Conservation (phyloP, 257 asterid species). For the Forsythia suspensa region DNA sequence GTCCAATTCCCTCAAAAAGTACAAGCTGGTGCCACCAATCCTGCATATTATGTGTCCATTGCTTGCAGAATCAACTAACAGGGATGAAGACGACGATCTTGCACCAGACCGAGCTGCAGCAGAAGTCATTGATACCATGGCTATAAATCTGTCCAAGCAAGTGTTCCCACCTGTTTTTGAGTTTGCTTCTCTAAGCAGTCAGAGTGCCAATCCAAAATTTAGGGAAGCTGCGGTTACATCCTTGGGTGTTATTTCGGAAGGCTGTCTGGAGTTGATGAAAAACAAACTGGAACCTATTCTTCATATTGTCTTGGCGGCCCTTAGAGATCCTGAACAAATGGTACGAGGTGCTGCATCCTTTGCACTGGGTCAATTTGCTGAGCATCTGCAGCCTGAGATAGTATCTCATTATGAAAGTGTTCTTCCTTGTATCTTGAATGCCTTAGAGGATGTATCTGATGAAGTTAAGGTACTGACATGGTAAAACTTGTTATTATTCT, state of each 20-base stretch:
- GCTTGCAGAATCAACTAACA: conserved; percentile 79
- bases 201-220: conserved; percentile 83
- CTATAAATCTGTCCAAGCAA: conserved; percentile 76
- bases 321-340: conserved; percentile 97
- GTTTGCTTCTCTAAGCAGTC: conserved; percentile 89
- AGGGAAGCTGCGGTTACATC: conserved; percentile 99
- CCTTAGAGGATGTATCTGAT: conserved; percentile 92
- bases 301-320: conserved; percentile 76
- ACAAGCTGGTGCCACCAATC: conserved; percentile 92
- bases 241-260: conserved; percentile 92
- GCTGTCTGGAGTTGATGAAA: conserved; percentile 89
- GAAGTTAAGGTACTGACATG: conserved; percentile 80
- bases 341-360: conserved; percentile 99
- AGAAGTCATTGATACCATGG: conserved; percentile 98
- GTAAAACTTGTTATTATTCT: conserved; percentile 2
- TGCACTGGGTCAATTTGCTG: conserved; percentile 95
- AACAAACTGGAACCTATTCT: conserved; percentile 78
- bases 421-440: conserved; percentile 89
- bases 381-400: conserved; percentile 95
- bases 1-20: conserved; percentile 86
- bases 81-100: conserved; percentile 87
- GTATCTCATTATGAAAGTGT: conserved; percentile 83
- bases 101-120: conserved; percentile 99
- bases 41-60: conserved; percentile 94
- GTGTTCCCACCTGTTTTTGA: conserved; percentile 93